Evolutionary conservation across 192 early-diverging fungal genomes (phyloP).

Genomic region (Backusella sp.): DNA sequence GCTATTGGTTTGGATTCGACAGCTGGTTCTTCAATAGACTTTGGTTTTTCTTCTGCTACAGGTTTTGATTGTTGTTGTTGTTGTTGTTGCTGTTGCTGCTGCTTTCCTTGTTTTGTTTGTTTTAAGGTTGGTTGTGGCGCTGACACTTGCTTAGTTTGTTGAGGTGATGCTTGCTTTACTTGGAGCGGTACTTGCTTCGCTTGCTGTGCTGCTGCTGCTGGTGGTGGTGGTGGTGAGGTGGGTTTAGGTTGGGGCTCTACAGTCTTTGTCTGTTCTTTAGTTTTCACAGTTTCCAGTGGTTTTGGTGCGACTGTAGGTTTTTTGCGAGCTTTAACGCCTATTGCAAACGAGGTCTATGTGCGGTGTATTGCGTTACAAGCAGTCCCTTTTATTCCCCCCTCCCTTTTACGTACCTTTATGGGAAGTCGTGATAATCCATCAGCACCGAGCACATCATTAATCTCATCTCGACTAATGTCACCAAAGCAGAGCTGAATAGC

Average conservation of each 20-base stretch:
- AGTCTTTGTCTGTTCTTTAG: neutral
- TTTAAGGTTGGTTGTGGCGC: neutral
- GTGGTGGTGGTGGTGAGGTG: neutral
- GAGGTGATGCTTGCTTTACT: neutral
- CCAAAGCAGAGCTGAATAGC: conserved; percentile 40
- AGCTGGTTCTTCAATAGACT: neutral
- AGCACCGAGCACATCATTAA: conserved; percentile 44
- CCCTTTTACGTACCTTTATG: conserved; percentile 34
- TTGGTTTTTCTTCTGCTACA: neutral
- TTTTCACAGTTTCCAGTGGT: neutral
- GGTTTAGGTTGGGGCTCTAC: neutral
- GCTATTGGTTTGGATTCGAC: neutral
- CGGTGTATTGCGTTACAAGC: neutral
- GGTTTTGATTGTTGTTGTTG: conserved; percentile 1
- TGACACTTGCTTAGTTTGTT: neutral
- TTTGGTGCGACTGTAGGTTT: neutral
- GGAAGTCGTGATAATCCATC: conserved; percentile 31
- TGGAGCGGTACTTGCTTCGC: neutral
- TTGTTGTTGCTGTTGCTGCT: neutral
- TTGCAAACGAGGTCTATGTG: conserved; percentile 26
- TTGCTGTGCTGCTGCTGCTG: neutral
- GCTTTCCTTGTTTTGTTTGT: neutral
- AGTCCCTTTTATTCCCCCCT: neutral
- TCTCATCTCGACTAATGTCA: conserved; percentile 50
- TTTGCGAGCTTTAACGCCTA: conserved; percentile 21